phyloP scores from a whole-genome alignment of 73 alveolate species.

The Paramecium caudatum region DNA sequence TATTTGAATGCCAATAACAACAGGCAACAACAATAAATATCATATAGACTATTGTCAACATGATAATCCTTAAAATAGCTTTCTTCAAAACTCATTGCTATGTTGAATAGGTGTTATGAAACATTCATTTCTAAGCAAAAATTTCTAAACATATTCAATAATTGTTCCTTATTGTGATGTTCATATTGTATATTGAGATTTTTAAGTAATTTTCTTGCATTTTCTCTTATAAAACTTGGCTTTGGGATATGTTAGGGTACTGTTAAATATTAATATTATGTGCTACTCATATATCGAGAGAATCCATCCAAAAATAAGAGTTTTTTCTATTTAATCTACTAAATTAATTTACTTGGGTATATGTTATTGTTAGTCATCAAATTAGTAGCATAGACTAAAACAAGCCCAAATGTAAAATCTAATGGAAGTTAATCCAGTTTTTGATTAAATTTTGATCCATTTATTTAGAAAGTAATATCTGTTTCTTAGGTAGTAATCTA shows the following conservation, averaged over 20 bases:
- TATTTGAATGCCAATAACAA: slow-evolving; percentile 9
- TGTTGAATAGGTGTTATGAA: neutral
- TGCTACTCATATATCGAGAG: neutral
- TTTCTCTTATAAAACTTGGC: neutral
- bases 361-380: neutral
- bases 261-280: neutral
- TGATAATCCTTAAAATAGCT: neutral
- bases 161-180: neutral
- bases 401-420: slow-evolving; percentile 27
- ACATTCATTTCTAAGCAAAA: neutral
- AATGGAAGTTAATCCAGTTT: neutral
- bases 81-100: slow-evolving; percentile 5
- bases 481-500: neutral
- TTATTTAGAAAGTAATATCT: neutral
- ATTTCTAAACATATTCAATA: neutral
- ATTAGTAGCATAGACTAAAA: slow-evolving; percentile 17
- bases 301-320: neutral
- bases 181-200: neutral
- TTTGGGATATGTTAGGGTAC: slow-evolving; percentile 3
- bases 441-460: neutral
- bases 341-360: slow-evolving; percentile 10
- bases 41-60: neutral
- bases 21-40: slow-evolving; percentile 1
- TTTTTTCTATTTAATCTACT: neutral
- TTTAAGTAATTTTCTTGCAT: neutral